Evolutionary conservation across 257 asterid genomes (phyloP), one percentile per base, ranked within the genome.

Genomic region (Gynochthodes officinalis): DNA sequence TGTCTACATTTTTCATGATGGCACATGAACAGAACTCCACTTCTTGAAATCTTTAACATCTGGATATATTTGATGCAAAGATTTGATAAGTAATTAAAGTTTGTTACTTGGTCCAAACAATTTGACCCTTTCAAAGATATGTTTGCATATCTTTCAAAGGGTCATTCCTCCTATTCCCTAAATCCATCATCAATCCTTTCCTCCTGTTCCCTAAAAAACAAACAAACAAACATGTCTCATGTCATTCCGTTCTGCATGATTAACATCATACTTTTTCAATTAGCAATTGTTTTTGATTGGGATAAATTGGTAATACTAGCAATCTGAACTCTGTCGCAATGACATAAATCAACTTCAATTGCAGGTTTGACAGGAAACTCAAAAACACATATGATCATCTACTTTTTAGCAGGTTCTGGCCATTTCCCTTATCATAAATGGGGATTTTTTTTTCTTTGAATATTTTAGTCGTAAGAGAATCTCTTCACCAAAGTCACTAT

Each of bases 311-410:
- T 59, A 35, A 59, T 59, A 59, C 3, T 40, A 19, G 48, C 42
- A 23, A 30, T 42, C 7, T 9, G n/a, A 27, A 14, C 49, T 73
- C 67, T 46, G 35, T 55, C 55, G 52, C 65, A 27, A 7, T 76
- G 64, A 27, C 53, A 8, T 19, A 62, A 27, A 71, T 78, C 44
- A 63, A 52, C 76, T 76, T 52, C 33, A 44, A 39, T 68, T 88
- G 87, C 96, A 93, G 98, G 98, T 93, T 93, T 37, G 98, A 93
- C 85, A 85, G 97, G 81, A 93, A 93, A 78, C 86, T 93, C 81
- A 93, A 87, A 57, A 93, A 93, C 88, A 85, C 96, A 44, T 91
- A 86, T 23, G 98, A 93, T 80, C 90, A 89, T 85, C 89, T 91
- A 62, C 97, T 93, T 46, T 93, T 93, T 83, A 93, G 98, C 97